These are phyloP conservation scores for Datisca glomerata DNA, from an alignment of 306 rosid genomes.

Conservation along the genomic window DNA sequence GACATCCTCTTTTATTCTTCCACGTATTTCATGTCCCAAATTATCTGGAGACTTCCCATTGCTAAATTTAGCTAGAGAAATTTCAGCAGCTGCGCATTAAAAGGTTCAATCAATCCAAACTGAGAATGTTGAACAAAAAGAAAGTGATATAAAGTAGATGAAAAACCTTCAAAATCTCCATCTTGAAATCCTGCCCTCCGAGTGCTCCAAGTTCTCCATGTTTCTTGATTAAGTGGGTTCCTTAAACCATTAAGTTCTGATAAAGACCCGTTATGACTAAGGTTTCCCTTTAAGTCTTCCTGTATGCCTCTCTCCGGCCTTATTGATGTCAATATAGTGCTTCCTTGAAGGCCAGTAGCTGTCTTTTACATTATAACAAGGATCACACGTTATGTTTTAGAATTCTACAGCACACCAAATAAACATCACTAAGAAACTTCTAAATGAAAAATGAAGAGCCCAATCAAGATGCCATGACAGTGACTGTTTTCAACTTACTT, in stretches of 20 bases:
- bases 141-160: not conserved
- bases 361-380: constrained; percentile 48
- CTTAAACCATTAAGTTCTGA: constrained; percentile 20
- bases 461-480: constrained; percentile 1
- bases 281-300: constrained; percentile 21
- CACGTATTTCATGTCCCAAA: constrained; percentile 23
- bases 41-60: constrained; percentile 18
- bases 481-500: too few species aligned
- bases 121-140: constrained; percentile 2
- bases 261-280: constrained; percentile 22
- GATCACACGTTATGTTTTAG: constrained; percentile 29
- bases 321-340: constrained; percentile 24
- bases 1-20: constrained; percentile 16
- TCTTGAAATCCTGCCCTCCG: constrained; percentile 43
- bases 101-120: constrained; percentile 14
- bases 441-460: not conserved
- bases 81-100: constrained; percentile 43
- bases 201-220: constrained; percentile 59
- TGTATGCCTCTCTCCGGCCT: constrained; percentile 15
- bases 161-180: constrained; percentile 52
- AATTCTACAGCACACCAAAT: constrained; percentile 2
- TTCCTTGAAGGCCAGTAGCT: constrained; percentile 28
- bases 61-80: constrained; percentile 22
- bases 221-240: constrained; percentile 33
- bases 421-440: not conserved